Conservation (phyloP, 2,329 filamentous ascomycete species). For the Ophiosphaerella herpotricha region DNA sequence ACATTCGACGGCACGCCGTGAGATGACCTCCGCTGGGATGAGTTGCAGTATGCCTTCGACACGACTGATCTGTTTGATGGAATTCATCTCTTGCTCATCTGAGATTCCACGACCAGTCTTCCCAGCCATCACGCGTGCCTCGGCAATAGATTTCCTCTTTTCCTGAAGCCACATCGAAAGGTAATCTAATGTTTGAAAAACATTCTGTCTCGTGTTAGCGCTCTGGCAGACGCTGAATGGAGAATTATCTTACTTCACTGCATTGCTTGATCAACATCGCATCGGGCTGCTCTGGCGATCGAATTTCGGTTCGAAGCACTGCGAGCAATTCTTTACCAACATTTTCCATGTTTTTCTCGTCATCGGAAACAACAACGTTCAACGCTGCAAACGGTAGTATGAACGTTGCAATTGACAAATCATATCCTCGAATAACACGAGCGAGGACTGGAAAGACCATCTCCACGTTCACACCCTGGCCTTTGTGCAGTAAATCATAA, state of each 20-base stretch:
- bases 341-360: slow-evolving; percentile 64
- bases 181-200: slow-evolving; percentile 91
- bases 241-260: slow-evolving; percentile 72
- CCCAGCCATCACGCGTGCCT: slow-evolving; percentile 48
- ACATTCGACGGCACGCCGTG: slow-evolving; percentile 87
- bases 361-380: slow-evolving; percentile 78
- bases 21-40: slow-evolving; percentile 74
- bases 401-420: slow-evolving; percentile 84
- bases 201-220: slow-evolving; percentile 62
- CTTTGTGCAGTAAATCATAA: slow-evolving; percentile 79
- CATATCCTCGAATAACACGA: slow-evolving; percentile 82
- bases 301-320: slow-evolving; percentile 70
- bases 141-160: slow-evolving; percentile 61
- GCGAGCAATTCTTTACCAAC: slow-evolving; percentile 74
- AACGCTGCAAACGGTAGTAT: slow-evolving; percentile 85
- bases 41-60: slow-evolving; percentile 75
- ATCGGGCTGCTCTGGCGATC: slow-evolving; percentile 59
- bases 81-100: slow-evolving; percentile 57
- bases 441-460: slow-evolving; percentile 81
- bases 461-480: slow-evolving; percentile 72
- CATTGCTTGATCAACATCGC: slow-evolving; percentile 80
- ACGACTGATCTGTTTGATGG: slow-evolving; percentile 60
- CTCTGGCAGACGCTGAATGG: not conserved
- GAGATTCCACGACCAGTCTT: slow-evolving; percentile 50
- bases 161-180: slow-evolving; percentile 86